These are phyloP conservation scores for Triticum urartu DNA, from an alignment of 176 grass and related monocot species.

Conservation along the genomic window DNA sequence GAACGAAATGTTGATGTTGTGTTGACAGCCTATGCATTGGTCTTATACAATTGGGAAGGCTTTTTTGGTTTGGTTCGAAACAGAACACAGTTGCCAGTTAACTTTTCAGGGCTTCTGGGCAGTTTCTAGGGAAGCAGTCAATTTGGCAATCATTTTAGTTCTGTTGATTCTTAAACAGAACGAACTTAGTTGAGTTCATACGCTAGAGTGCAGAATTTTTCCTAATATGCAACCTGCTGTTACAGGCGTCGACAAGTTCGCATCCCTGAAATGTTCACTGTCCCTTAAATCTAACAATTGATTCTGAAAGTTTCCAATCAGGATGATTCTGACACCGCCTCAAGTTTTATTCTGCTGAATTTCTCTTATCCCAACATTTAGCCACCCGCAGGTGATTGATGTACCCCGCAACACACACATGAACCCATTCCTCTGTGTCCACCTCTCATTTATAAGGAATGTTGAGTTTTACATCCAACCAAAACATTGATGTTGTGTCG, in stretches of 20 bases:
- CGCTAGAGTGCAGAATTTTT: background rate
- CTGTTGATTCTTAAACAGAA: background rate
- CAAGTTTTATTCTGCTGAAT: background rate
- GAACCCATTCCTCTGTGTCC: background rate
- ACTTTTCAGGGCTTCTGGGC: too few relatives aligned
- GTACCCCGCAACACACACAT: background rate
- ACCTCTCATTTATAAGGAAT: background rate
- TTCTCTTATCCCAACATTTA: background rate
- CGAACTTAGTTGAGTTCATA: background rate
- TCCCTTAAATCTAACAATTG: background rate
- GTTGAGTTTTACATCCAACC: background rate
- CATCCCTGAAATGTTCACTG: background rate
- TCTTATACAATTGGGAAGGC: too few relatives aligned
- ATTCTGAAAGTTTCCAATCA: background rate
- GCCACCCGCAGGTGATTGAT: background rate
- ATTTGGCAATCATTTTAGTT: background rate
- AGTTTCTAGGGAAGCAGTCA: too few relatives aligned
- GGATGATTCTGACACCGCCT: background rate
- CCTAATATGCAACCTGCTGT: background rate
- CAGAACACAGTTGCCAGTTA: too few relatives aligned
- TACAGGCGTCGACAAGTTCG: background rate
- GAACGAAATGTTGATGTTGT: too few relatives aligned
- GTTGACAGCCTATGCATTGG: too few relatives aligned
- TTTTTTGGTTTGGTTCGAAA: too few relatives aligned
- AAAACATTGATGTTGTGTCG: background rate